These are phyloP conservation scores for Phyllosticta citribraziliensis DNA, from an alignment of 2,329 filamentous ascomycete genomes.

Conservation along the genomic window DNA sequence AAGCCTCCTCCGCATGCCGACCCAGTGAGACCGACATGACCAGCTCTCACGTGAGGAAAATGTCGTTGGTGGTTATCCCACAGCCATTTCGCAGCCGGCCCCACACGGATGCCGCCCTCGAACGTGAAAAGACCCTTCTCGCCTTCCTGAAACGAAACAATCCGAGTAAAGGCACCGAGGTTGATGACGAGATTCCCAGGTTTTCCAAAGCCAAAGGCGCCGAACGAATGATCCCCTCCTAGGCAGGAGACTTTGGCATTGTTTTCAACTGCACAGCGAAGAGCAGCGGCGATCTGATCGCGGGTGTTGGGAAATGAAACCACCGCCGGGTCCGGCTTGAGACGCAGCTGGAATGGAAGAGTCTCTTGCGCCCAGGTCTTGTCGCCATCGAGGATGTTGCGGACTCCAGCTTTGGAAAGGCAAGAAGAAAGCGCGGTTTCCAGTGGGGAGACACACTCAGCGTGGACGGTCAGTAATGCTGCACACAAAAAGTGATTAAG, in stretches of 20 bases:
- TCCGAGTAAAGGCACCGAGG: conserved; percentile 13
- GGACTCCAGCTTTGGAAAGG: conserved; percentile 7
- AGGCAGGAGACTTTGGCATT: conserved; percentile 13
- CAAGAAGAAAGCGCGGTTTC: conserved; percentile 11
- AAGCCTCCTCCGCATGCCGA: conserved; percentile 15
- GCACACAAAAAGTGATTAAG: not conserved
- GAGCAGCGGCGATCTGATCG: conserved; percentile 12
- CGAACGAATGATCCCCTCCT: conserved; percentile 15
- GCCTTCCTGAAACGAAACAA: conserved; percentile 11
- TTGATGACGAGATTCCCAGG: conserved; percentile 13
- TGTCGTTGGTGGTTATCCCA: conserved; percentile 16
- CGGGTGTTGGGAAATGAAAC: conserved; percentile 9
- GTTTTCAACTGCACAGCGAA: conserved; percentile 13
- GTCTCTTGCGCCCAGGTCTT: conserved; percentile 12
- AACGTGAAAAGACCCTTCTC: conserved; percentile 13
- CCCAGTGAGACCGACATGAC: conserved; percentile 13
- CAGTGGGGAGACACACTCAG: not conserved
- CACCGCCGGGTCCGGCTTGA: conserved; percentile 14
- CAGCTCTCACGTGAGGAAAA: conserved; percentile 15
- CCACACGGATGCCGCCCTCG: conserved; percentile 14
- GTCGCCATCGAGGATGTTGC: conserved; percentile 6
- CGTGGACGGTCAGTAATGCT: not conserved
- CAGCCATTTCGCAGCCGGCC: conserved; percentile 13
- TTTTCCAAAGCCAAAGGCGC: conserved; percentile 14
- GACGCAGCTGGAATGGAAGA: conserved; percentile 12